Evolutionary conservation across 345 rosid genomes (phyloP).

Genomic region (thale cress (Arabidopsis thaliana)): TAIR10.1 NC_003071.7:7497001-7497500

Average conservation of each 20-base stretch:
- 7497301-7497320: neutral
- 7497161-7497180: constrained; percentile 21
- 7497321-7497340: neutral
- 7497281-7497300: neutral
- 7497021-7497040: constrained; percentile 32
- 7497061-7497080: constrained; percentile 22
- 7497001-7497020: constrained; percentile 11
- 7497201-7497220: constrained; percentile 29
- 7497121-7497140: constrained; percentile 33
- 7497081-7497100: constrained; percentile 24
- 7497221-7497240: neutral
- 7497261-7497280: neutral
- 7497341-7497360: neutral
- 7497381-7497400: neutral
- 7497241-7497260: neutral
- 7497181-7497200: constrained; percentile 35
- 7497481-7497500: constrained; percentile 20
- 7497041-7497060: constrained; percentile 31
- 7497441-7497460: constrained; percentile 8
- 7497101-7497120: constrained; percentile 32
- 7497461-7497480: constrained; percentile 31
- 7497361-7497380: neutral
- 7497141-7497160: constrained; percentile 16
- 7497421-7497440: neutral
- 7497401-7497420: neutral